Conservation (phyloP, 176 grass and related monocot species). For the Thinopyrum elongatum region DNA sequence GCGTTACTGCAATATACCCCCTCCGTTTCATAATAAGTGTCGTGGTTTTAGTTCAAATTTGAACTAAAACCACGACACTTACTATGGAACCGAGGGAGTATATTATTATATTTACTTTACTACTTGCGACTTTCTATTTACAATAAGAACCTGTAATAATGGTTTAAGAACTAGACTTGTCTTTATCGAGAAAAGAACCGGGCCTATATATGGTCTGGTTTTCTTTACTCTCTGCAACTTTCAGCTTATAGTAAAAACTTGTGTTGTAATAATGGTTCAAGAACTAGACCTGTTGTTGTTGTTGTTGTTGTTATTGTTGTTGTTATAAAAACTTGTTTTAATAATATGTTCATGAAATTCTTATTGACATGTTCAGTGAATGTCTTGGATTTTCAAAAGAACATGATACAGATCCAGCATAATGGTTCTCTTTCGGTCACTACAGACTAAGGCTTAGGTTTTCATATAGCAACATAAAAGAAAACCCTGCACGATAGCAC, state of each 20-base stretch:
- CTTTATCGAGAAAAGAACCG: background rate
- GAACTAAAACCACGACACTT: too few species aligned
- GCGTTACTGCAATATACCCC: background rate
- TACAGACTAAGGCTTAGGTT: background rate
- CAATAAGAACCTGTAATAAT: constrained; percentile 36
- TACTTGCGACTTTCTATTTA: background rate
- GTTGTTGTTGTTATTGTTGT: background rate
- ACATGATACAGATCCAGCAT: background rate
- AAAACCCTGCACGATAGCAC: background rate
- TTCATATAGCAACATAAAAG: background rate
- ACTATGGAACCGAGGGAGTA: background rate
- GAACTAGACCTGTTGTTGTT: background rate
- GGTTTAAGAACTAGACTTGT: constrained; percentile 15
- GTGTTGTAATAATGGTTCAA: background rate
- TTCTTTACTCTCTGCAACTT: background rate
- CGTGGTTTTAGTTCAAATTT: too few species aligned
- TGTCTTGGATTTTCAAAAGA: background rate
- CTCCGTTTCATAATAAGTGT: too few species aligned
- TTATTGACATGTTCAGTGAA: background rate
- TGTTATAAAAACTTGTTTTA: too few species aligned
- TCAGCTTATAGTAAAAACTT: background rate
- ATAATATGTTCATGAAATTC: background rate
- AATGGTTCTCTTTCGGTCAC: background rate
- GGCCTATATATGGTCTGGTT: background rate
- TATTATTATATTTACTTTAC: background rate